Base-by-base conservation (phyloP, 768 basidiomycete genomes). In the Arthromyces matolae region DNA sequence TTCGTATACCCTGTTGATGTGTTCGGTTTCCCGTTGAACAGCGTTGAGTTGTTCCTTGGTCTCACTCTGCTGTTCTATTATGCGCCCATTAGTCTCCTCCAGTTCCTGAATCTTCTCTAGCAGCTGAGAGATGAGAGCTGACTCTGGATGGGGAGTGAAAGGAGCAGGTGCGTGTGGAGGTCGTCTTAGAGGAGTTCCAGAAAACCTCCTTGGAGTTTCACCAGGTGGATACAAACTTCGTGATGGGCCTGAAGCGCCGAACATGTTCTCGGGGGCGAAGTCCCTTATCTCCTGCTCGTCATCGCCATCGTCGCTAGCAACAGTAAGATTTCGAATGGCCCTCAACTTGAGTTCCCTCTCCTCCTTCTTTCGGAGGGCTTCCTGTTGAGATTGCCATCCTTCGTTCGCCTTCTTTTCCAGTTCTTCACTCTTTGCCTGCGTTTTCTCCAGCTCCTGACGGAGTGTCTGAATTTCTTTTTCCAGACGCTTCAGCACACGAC, bases 401-500 rank as follows among this genome's bases (percentile, higher is more conserved):
- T 64, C 62, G 53, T 77, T 77, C 0, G 81, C 76, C 58, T 79
- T 80, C 63, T 81, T 76, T 65, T 90, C 87, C 28, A 89, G 66
- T 64, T 85, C 84, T 39, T 81, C 78, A 55, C 84, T 84, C 59
- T 71, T 77, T 32, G 77, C 78, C 55, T 83, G 83, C n/a, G 84
- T 84, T 58, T 76, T 74, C 58, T 93, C 89, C 24, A 93, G 73
- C 55, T 90, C 89, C 27, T 84, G 82, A 37, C 81, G 75, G 24
- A 94, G 72, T 4, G 71, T 71, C 45, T 75, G 69, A n/a, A 94
- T 86, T 71, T 94, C 91, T 61, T 80, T 82, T 66, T 93, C 89
- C 42, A 94, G 64, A 59, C 75, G 75, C 35, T 82, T 80, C 16
- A 94, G 71, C 55, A 80, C 83, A 27, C 80, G 77, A 49, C 83